Conservation (phyloP, 495 filamentous ascomycete genomes). For the Penicillium ucsense region DNA sequence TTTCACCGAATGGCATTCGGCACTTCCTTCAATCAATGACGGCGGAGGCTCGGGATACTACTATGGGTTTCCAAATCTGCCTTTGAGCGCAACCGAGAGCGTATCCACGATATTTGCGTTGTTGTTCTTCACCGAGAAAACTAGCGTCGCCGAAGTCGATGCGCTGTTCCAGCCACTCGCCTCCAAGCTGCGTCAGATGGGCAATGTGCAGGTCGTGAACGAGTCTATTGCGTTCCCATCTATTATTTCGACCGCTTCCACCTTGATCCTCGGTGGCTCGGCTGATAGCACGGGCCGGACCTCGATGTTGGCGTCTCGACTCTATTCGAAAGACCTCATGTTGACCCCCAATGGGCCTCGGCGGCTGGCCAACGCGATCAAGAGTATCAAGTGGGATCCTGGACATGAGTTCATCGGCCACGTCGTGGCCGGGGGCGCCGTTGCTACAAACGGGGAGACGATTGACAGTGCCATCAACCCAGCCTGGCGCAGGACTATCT, state of each 20-base stretch:
- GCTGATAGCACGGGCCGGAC: conserved; percentile 15
- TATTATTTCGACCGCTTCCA: conserved; percentile 10
- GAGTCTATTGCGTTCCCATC: conserved; percentile 8
- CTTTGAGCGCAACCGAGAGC: conserved; percentile 1
- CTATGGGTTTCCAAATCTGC: conserved; percentile 17
- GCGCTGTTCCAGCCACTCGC: conserved; percentile 10
- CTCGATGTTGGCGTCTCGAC: conserved; percentile 13
- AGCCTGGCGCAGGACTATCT: conserved; percentile 26
- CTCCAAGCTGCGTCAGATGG: conserved; percentile 7
- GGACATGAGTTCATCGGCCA: conserved; percentile 9
- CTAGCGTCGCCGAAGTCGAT: conserved; percentile 8
- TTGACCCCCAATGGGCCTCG: conserved; percentile 12
- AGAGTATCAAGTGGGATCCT: conserved; percentile 8
- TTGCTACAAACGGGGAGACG: conserved; percentile 15
- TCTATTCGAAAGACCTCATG: conserved; percentile 25
- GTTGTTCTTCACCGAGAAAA: conserved; percentile 20
- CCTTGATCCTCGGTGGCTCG: conserved; percentile 6
- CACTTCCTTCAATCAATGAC: conserved; percentile 20
- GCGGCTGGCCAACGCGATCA: conserved; percentile 16
- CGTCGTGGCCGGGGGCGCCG: conserved; percentile 24
- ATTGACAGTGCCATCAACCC: conserved; percentile 28
- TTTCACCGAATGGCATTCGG: conserved; percentile 20
- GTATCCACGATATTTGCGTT: conserved; percentile 9
- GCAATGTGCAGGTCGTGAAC: conserved; percentile 9
- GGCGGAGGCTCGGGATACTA: conserved; percentile 30